Conservation (phyloP, 176 grass and related monocot species). For the Carex scoparia region DNA sequence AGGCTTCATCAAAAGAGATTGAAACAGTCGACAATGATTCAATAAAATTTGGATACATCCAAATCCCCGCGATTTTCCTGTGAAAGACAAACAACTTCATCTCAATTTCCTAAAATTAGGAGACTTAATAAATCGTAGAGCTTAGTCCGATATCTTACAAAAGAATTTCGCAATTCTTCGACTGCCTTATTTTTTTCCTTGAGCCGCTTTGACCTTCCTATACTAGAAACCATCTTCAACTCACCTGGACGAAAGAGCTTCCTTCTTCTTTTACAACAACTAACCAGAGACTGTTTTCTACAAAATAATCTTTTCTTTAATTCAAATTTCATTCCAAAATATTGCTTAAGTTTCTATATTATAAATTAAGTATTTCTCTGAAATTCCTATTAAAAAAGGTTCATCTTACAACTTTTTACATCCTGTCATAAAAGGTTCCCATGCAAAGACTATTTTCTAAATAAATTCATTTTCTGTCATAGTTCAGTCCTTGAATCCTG, state of each 20-base stretch:
- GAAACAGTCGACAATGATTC: background rate
- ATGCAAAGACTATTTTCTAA: too few relatives aligned
- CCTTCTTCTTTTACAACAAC: background rate
- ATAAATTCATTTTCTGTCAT: too few relatives aligned
- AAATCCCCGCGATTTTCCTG: background rate
- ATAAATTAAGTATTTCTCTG: too few relatives aligned
- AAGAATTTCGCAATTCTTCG: background rate
- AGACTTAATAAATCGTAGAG: background rate
- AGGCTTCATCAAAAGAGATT: conserved; percentile 30
- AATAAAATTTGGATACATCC: background rate
- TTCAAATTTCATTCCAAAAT: background rate
- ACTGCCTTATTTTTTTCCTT: background rate
- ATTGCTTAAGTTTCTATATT: too few relatives aligned
- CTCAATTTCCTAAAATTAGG: background rate
- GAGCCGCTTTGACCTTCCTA: background rate
- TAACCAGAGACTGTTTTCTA: background rate
- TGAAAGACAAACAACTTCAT: background rate
- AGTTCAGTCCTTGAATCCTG: too few relatives aligned
- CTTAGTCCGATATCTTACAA: background rate
- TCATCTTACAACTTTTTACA: too few relatives aligned
- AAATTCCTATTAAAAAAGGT: too few relatives aligned
- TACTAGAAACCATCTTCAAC: background rate
- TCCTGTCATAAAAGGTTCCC: too few relatives aligned
- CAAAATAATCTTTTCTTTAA: too few relatives aligned
- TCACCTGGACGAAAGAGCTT: background rate